Percentiles rank a stretch among this genome's conserved stretches.
These are phyloP conservation scores for Ophiostoma montium DNA, from an alignment of 2,329 filamentous ascomycete species.

Conservation along the genomic window DNA sequence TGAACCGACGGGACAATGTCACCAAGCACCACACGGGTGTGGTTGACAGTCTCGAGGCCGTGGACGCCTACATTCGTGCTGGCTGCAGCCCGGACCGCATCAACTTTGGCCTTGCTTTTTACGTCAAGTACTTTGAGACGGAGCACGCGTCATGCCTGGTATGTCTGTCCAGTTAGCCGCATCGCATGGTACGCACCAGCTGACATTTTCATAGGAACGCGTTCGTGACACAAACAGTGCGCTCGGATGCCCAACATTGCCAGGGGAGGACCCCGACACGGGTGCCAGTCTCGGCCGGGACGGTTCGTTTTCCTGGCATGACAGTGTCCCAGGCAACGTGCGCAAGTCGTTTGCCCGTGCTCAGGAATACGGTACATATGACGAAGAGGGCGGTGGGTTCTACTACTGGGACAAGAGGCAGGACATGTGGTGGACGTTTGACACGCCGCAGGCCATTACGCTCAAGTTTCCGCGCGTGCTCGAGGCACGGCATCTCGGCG, in stretches of 20 bases:
- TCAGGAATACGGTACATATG: conserved; percentile 35
- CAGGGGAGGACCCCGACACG: conserved; percentile 43
- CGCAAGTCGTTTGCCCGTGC: conserved; percentile 44
- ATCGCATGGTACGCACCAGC: no score
- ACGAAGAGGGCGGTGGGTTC: conserved; percentile 44
- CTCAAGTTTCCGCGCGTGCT: conserved; percentile 50
- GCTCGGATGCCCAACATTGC: conserved; percentile 43
- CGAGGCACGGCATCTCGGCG: conserved; percentile 41
- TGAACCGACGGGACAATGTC: conserved; percentile 54
- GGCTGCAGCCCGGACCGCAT: conserved; percentile 42
- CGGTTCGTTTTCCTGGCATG: conserved; percentile 44
- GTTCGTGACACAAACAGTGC: conserved; percentile 18
- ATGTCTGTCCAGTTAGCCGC: not conserved
- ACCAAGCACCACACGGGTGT: conserved; percentile 53
- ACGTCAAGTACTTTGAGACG: conserved; percentile 52
- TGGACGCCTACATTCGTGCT: conserved; percentile 44
- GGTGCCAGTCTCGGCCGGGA: conserved; percentile 43
- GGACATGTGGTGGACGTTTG: conserved; percentile 60
- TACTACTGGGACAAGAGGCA: conserved; percentile 51
- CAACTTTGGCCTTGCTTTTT: conserved; percentile 55
- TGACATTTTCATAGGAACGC: not conserved
- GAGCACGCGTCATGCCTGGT: conserved; percentile 26
- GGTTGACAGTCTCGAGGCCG: conserved; percentile 33
- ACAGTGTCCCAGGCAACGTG: conserved; percentile 37
- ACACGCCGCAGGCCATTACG: conserved; percentile 45